A percentile compares a stretch with the other conserved stretches of the same genome.
phyloP scores from a whole-genome alignment of 805 yeast species.

The Teunomyces gatunensis region DNA sequence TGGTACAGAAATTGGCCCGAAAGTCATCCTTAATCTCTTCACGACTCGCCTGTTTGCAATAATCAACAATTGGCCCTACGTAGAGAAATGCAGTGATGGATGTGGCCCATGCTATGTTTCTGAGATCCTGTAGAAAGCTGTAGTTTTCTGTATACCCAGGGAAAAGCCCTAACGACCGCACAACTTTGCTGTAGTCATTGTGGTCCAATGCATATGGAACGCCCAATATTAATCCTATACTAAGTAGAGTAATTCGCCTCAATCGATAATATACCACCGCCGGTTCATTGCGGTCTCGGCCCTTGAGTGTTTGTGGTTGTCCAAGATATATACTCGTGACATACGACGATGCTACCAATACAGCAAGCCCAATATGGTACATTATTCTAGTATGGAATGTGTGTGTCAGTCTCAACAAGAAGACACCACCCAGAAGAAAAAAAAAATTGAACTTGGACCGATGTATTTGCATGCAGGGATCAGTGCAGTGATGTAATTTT shows the following conservation, averaged over 20 bases:
- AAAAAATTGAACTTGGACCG: background rate
- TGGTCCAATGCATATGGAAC: constrained; percentile 29
- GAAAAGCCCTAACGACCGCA: constrained; percentile 29
- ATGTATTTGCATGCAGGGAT: background rate
- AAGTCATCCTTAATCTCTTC: constrained; percentile 15
- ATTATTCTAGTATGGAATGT: background rate
- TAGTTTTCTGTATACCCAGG: constrained; percentile 26
- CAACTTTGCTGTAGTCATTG: constrained; percentile 7
- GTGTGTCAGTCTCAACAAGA: background rate
- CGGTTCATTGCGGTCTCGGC: constrained; percentile 41
- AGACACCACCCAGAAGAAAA: background rate
- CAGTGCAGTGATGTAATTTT: background rate
- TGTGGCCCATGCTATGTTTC: constrained; percentile 11
- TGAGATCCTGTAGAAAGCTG: constrained; percentile 10
- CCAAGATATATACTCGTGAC: constrained; percentile 41
- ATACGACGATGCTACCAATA: constrained; percentile 42
- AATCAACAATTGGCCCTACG: constrained; percentile 18
- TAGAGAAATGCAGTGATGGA: constrained; percentile 14
- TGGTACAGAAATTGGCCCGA: constrained; percentile 16
- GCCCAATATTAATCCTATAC: constrained; percentile 24
- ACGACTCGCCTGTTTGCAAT: constrained; percentile 5
- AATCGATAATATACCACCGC: constrained; percentile 42
- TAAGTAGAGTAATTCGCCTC: constrained; percentile 29
- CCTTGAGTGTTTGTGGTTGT: constrained; percentile 20
- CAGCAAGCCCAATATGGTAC: constrained; percentile 16